A percentile compares a stretch with the other conserved stretches of the same genome.
phyloP scores from a whole-genome alignment of 306 rosid species.

The Vigna reflexopilosa region DNA sequence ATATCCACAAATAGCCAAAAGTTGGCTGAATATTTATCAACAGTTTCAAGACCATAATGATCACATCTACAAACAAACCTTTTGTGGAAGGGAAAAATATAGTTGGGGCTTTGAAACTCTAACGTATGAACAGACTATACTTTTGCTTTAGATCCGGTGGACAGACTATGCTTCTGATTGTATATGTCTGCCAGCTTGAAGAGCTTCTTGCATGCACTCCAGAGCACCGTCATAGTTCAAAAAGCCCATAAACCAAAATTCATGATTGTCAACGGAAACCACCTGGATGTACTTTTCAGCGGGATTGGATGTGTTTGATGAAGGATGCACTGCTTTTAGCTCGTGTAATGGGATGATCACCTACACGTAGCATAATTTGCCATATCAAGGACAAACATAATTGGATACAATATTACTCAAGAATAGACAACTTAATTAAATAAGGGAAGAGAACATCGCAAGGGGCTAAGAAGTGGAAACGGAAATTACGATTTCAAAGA shows the following conservation, averaged over 20 bases:
- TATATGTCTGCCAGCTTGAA: slow-evolving; percentile 50
- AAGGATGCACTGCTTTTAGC: slow-evolving; percentile 84
- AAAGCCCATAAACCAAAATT: slow-evolving; percentile 99
- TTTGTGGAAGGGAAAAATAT: not conserved
- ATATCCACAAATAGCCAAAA: slow-evolving; percentile 43
- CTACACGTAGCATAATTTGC: slow-evolving; percentile 45
- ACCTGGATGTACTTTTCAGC: slow-evolving; percentile 85
- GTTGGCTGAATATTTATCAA: slow-evolving; percentile 32
- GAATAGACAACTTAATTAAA: not conserved
- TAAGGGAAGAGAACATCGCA: slow-evolving; percentile 1
- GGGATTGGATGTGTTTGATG: slow-evolving; percentile 69
- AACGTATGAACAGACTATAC: slow-evolving; percentile 43
- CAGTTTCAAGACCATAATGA: slow-evolving; percentile 42
- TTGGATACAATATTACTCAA: slow-evolving; percentile 23
- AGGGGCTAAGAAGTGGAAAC: not conserved
- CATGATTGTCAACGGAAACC: slow-evolving; percentile 76
- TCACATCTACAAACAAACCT: slow-evolving; percentile 30
- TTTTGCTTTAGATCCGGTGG: not conserved
- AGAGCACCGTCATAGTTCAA: slow-evolving; percentile 74
- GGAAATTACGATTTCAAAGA: not conserved
- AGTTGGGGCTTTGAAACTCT: slow-evolving; percentile 39
- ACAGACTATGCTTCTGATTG: slow-evolving; percentile 49
- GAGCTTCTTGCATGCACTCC: slow-evolving; percentile 62
- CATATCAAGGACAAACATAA: slow-evolving; percentile 30
- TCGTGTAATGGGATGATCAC: slow-evolving; percentile 83